Percentiles rank a stretch among this genome's conserved stretches.
phyloP scores from a whole-genome alignment of 2,329 filamentous ascomycete genomes.

The Lecanicillium sp. region DNA sequence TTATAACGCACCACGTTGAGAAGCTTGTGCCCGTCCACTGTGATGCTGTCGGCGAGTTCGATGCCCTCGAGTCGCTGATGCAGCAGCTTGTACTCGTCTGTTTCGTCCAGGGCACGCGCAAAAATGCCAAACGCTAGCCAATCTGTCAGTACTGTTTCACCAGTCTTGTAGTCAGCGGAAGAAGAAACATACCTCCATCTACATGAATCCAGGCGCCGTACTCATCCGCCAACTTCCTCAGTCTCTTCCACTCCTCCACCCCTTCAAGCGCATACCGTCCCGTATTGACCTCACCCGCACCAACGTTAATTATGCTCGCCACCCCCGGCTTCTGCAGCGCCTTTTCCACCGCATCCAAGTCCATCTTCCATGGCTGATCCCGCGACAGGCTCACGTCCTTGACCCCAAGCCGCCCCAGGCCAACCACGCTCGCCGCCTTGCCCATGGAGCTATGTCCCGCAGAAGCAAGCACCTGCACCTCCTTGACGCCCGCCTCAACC shows the following conservation, averaged over 20 bases:
- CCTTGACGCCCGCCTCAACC: conserved; percentile 50
- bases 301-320: conserved; percentile 72
- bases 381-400: conserved; percentile 46
- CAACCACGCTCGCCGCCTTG: conserved; percentile 78
- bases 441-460: conserved; percentile 75
- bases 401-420: conserved; percentile 64
- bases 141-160: conserved; percentile 3
- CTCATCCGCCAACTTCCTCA: conserved; percentile 64
- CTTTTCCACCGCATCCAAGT: conserved; percentile 56
- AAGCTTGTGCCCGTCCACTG: conserved; percentile 83
- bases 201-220: conserved; percentile 82
- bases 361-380: conserved; percentile 59
- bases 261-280: conserved; percentile 63
- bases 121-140: conserved; percentile 73
- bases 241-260: conserved; percentile 48
- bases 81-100: conserved; percentile 46
- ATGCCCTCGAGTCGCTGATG: conserved; percentile 52
- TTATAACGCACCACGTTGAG: conserved; percentile 64
- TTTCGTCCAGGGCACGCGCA: conserved; percentile 54
- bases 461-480: conserved; percentile 72
- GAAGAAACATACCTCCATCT: conserved; percentile 54
- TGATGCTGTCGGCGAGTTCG: conserved; percentile 80
- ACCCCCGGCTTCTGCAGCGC: conserved; percentile 44
- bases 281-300: conserved; percentile 85
- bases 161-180: background rate